Base-by-base conservation (phyloP, 1,139 yeast genomes). In the Taiozyma sp. region DNA sequence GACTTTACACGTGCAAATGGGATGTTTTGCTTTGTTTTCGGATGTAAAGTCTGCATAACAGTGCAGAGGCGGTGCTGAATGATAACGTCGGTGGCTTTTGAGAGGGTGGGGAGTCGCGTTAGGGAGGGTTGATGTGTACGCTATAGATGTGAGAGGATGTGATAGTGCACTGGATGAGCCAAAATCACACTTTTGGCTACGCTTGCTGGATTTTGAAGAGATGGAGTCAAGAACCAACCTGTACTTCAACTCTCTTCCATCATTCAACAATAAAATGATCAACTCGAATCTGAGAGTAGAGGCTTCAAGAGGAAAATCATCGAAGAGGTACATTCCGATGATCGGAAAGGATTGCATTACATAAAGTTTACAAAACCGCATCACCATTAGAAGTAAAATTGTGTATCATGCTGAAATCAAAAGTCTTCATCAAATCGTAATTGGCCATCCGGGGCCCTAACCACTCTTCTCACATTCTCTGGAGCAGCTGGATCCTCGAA, bases 381-480 rank as follows among this genome's bases (percentile, higher is more conserved):
- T 28, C 30, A 28, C 10, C 30, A 10, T 28, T 28, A 9, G 4
- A 30, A 30, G 40, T 36, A 36, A 30, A 16, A 13, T 30, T n/a
- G 10, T 29, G 13, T 6, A 30, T 13, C n/a, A 30, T 30, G 12
- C 34, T 6, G 34, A 30, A 30, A 30, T 38, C 22, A 44, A 16
- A 46, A 46, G 8, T 46, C 47, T 16, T 49, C 47, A 32, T 49
- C 49, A 40, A 46, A 36, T 23, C 45, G 38, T 12, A 49, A 19
- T 19, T n/a, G 43, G n/a, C 27, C 46, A 32, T 22, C 34, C 8
- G 32, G 24, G 1, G 23, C 30, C 16, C 23, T n/a, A 6, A 13
- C 44, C 4, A 16, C 44, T 43, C 23, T 28, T 43, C 44, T 28
- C 23, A 16, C 30, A 8, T 14, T 23, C 6, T 16, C 44, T 28